These are phyloP conservation scores for Leccinum longicurvipes DNA, from an alignment of 768 basidiomycete species.

Conservation along the genomic window DNA sequence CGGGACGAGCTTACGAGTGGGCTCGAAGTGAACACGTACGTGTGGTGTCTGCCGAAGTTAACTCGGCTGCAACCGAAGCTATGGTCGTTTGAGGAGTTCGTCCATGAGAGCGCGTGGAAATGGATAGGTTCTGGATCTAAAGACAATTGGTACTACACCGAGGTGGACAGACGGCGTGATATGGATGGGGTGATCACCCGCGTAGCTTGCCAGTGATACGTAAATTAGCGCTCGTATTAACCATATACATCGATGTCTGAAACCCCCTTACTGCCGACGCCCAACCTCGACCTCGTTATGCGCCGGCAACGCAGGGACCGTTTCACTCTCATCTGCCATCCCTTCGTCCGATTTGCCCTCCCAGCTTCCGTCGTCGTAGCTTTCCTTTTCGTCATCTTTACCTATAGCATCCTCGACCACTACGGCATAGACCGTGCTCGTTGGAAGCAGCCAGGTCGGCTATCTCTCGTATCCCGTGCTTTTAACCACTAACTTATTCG, in stretches of 20 bases:
- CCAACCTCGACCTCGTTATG: background rate
- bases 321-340: background rate
- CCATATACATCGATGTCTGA: slow-evolving; percentile 10
- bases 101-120: slow-evolving; percentile 69
- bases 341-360: slow-evolving; percentile 10
- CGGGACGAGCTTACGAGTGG: slow-evolving; percentile 32
- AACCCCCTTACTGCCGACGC: slow-evolving; percentile 10
- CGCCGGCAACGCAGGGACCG: background rate
- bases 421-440: background rate
- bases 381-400: slow-evolving; percentile 45
- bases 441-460: slow-evolving; percentile 18
- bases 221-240: no score
- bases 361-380: slow-evolving; percentile 37
- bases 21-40: slow-evolving; percentile 66
- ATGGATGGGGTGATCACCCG: no score
- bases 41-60: slow-evolving; percentile 52
- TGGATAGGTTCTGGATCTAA: slow-evolving; percentile 56
- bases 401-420: slow-evolving; percentile 29
- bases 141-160: slow-evolving; percentile 41
- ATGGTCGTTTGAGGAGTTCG: slow-evolving; percentile 85
- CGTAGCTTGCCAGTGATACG: no score
- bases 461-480: background rate
- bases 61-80: slow-evolving; percentile 49
- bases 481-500: background rate
- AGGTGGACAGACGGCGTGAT: slow-evolving; percentile 40